A percentile compares a stretch with the other conserved stretches of the same genome.
Evolutionary conservation across 768 basidiomycete genomes (phyloP).

Genomic region (Scleroderma citrinum): DNA sequence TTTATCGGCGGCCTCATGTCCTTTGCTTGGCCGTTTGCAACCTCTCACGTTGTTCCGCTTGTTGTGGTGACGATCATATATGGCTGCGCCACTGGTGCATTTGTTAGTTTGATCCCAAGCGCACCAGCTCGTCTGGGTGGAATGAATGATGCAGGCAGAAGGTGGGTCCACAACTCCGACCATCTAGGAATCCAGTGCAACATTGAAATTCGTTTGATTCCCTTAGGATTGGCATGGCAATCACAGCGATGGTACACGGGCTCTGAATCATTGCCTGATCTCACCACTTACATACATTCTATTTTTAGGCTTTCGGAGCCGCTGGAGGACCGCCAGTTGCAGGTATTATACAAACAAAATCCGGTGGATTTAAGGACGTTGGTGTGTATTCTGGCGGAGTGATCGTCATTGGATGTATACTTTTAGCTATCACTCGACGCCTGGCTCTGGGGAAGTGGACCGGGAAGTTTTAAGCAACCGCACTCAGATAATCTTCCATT

Average conservation of each 20-base stretch:
- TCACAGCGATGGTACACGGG: background rate
- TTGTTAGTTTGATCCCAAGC: conserved; percentile 5
- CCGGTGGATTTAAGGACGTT: conserved; percentile 4
- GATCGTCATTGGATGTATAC: conserved; percentile 1
- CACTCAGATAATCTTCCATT: no score
- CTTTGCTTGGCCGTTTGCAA: conserved; percentile 39
- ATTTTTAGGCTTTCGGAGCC: background rate
- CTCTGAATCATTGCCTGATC: background rate
- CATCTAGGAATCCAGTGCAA: no score
- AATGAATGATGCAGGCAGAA: conserved; percentile 7
- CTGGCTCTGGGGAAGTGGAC: conserved; percentile 5
- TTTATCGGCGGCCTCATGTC: conserved; percentile 35
- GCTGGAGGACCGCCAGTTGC: conserved; percentile 1
- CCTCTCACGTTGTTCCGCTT: conserved; percentile 20
- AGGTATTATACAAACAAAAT: background rate
- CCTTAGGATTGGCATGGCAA: conserved; percentile 4
- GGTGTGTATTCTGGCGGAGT: conserved; percentile 2
- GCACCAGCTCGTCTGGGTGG: conserved; percentile 6
- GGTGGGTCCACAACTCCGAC: background rate
- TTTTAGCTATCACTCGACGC: conserved; percentile 1
- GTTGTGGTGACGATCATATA: conserved; percentile 33
- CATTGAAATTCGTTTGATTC: background rate
- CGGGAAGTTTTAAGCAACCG: conserved; percentile 2
- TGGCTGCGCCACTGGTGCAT: conserved; percentile 23
- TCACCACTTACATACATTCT: no score